A percentile compares a stretch with the other conserved stretches of the same genome.
Conservation (phyloP, 371 early-diverging fungal species). For the Choanephora cucurbitarum region DNA sequence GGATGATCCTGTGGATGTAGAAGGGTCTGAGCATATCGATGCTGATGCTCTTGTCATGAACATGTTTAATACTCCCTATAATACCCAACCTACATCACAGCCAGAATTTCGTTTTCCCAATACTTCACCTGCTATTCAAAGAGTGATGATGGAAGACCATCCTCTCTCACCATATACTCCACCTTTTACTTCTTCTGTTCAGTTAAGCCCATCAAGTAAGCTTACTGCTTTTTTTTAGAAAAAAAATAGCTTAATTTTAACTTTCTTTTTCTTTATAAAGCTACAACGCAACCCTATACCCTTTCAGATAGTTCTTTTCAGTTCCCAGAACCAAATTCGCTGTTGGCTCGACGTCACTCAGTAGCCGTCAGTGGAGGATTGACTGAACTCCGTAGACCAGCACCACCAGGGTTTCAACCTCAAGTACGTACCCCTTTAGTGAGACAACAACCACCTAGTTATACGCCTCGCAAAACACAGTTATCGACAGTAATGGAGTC, state of each 20-base stretch:
- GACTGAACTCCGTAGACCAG: constrained; percentile 9
- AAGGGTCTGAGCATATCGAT: constrained; percentile 13
- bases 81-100: background rate
- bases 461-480: constrained; percentile 4
- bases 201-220: too few relatives aligned
- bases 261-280: too few relatives aligned
- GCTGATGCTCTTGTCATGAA: constrained; percentile 18
- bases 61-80: constrained; percentile 14
- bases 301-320: background rate
- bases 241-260: background rate
- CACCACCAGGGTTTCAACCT: constrained; percentile 1
- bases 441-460: constrained; percentile 3
- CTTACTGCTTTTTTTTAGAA: too few relatives aligned
- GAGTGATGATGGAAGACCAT: constrained; percentile 3
- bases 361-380: constrained; percentile 20
- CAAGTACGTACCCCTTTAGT: background rate
- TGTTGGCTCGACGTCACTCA: constrained; percentile 18
- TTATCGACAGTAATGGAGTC: constrained; percentile 15
- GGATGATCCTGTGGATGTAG: constrained; percentile 16
- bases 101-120: background rate
- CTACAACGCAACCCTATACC: constrained; percentile 21
- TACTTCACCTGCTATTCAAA: background rate
- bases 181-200: background rate
- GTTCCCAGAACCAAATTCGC: background rate
- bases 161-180: constrained; percentile 1